Base-by-base conservation (phyloP, 1,139 yeast genomes). In the Candida glucosophila region DNA sequence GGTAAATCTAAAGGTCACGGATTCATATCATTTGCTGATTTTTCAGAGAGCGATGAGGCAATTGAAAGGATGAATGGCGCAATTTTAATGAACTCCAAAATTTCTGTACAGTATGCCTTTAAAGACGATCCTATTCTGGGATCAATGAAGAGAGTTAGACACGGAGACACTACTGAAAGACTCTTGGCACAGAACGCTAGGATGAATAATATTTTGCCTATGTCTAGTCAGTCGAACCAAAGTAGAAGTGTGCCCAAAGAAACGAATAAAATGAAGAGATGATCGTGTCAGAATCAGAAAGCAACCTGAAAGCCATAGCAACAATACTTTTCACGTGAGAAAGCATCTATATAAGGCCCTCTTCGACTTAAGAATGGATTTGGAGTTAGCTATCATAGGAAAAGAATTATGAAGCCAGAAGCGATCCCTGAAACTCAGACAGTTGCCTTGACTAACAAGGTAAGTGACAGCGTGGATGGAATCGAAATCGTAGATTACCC, bases 81-180 rank as follows among this genome's bases (percentile, higher is more conserved):
- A 30, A 63, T 72, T 27, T 54, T 90, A 11, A 73, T 82, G 75
- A 83, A 83, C 47, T 65, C 67, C 28, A 69, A 69, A 20, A 58
- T 83, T 2, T 49, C 55, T 3, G 60, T 88, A 3, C 68, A 70
- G 15, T 88, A 85, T 47, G 94, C 95, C 0, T 74, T 64, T 43
- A 83, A 82, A 49, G 75, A 70, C 37, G 73, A 72, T 32, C 63
- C 69, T 11, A 26, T 37, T 23, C 29, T 42, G 15, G 47, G 49
- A 10, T 33, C 30, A 6, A 62, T 63, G 27, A 71, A 65, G 29
- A 64, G 61, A 25, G 3, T 57, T 55, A 65, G 71, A 24, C 94
- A 85, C 41, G 96, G 96, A n/a, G 92, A 79, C 40, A 66, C 65
- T 15, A 74, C 74, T 0, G 96, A 88, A 43, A 61, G 96, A 39